Base-by-base conservation (phyloP, 768 basidiomycete species). In the Mycena metata region DNA sequence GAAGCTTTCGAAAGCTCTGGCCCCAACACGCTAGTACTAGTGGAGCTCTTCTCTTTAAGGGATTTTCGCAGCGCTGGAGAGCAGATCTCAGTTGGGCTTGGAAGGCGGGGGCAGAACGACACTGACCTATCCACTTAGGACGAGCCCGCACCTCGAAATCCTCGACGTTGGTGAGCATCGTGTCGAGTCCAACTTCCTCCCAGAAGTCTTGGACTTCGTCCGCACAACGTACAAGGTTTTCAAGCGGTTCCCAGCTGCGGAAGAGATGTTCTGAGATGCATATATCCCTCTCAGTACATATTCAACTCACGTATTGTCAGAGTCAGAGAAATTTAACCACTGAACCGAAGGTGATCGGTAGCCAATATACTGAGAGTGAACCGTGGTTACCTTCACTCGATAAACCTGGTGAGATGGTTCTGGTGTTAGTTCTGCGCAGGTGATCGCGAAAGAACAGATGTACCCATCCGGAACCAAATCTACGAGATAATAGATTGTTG, bases 181-280 rank as follows among this genome's bases (percentile, higher is more conserved):
- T n/a, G 6, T 58, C 50, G 9, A 15, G 39, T 1, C 60, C 60
- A 7, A 42, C 24, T 3, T 68, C 47, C 3, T 52, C 21, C 67
- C 67, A 68, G 21, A 68, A 68, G 0, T 45, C 33, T 10, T 9
- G n/a, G 3, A 68, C 5, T 12, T 52, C 49, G 1, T 26, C 26
- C 10, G 26, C 7, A 30, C 56, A 63, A 10, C 23, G 7, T 1
- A 13, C 8, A 23, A 68, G 33, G 49, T 26, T 35, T 9, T 43
- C 35, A 13, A 64, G 5, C 0, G 61, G 67, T n/a, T 59, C 42
- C 67, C 67, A 68, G 7, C 43, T 62, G 42, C 15, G 17, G 30
- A 21, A 55, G 17, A 19, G 12, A 17, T 45, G 30, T 30, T 30
- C 30, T 3, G 19, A 43, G 30, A 30, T 42, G 8, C 6, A 26